Base-by-base conservation (phyloP, 306 rosid species). In the Glycyrrhiza uralensis region DNA sequence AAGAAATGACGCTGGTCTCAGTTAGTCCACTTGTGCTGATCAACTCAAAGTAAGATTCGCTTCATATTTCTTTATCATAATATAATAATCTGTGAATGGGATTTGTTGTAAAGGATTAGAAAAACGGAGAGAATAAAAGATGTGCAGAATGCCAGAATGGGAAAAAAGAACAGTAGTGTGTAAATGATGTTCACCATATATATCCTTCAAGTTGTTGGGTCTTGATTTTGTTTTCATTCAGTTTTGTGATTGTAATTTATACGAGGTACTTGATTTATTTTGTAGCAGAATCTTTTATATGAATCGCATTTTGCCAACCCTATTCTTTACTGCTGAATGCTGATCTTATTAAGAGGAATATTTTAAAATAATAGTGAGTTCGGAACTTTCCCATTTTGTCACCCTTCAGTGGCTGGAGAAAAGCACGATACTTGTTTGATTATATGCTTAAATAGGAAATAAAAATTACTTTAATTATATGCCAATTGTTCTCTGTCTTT, bases 31-130 rank as follows among this genome's bases (percentile, higher is more conserved):
- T n/a, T n/a, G n/a, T n/a, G n/a, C n/a, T 85, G 88, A 94, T 52
- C 98, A 94, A 79, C 98, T 94, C 78, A 81, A 67, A 35, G 98
- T 91, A 79, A 75, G 85, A 50, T 64, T 75, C 58, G 13, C 36
- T n/a, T n/a, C n/a, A n/a, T n/a, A n/a, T n/a, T n/a, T n/a, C n/a
- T 66, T 3, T 13, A 30, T 59, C 23, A 51, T 26, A 18, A 39
- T 54, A 4, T 17, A 30, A 3, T 29, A 35, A 19, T 58, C 7
- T 60, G 10, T 22, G 17, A 22, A 19, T 30, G 20, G 7, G n/a
- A 47, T 59, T 42, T 47, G 60, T 11, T 14, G 46, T 8, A 4
- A 6, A 28, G 15, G 47, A 20, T 35, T 41, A 18, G 51, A 51
- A 2, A 18, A 10, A n/a, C 17, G n/a, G n/a, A 56, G 38, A 39